Conservation (phyloP, 129 eudicot genomes). For the Centaurea solstitialis region DNA sequence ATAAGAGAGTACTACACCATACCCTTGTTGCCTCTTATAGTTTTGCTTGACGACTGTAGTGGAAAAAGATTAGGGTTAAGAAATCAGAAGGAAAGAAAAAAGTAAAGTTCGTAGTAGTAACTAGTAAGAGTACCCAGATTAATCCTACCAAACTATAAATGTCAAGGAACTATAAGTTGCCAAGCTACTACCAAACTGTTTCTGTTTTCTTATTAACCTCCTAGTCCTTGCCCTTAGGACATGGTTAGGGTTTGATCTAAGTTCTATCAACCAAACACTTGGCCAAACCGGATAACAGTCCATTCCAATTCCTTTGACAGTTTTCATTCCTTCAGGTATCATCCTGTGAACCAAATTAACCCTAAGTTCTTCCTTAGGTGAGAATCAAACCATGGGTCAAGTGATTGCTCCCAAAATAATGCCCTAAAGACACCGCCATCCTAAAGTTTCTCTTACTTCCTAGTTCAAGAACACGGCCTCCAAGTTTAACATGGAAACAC, state of each 20-base stretch:
- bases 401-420: not conserved
- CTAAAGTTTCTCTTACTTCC: not conserved
- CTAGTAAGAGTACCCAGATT: not conserved
- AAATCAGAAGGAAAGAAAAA: slow-evolving; percentile 3
- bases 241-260: too few species aligned
- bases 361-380: not conserved
- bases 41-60: slow-evolving; percentile 50
- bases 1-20: slow-evolving; percentile 24
- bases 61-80: slow-evolving; percentile 17
- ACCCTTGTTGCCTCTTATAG: slow-evolving; percentile 63
- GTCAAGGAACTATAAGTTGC: not conserved
- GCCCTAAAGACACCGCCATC: not conserved
- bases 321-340: too few species aligned
- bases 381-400: not conserved
- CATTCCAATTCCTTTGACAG: too few species aligned
- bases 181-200: not conserved
- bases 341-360: too few species aligned
- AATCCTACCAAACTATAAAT: not conserved
- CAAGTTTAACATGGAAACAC: not conserved
- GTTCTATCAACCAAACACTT: too few species aligned
- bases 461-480: not conserved
- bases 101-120: not conserved
- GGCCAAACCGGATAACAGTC: too few species aligned
- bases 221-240: too few species aligned
- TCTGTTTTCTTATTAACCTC: not conserved